phyloP scores from a whole-genome alignment of 2,329 filamentous ascomycete species.

The Aschersonia sp. region DNA sequence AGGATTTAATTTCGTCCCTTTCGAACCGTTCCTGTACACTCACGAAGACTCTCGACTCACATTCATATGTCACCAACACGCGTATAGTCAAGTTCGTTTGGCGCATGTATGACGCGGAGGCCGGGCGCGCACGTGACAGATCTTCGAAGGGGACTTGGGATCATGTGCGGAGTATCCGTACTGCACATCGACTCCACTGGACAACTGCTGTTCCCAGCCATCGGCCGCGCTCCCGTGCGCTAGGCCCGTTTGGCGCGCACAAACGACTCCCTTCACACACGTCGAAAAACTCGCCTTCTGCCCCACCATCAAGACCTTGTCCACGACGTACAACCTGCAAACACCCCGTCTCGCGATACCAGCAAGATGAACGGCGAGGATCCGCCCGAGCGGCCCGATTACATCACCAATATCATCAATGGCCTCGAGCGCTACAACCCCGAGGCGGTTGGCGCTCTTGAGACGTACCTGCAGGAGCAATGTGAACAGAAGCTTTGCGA shows the following conservation, averaged over 20 bases:
- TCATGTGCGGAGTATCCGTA: conserved; percentile 13
- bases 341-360: conserved; percentile 5
- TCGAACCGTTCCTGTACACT: too few relatives aligned
- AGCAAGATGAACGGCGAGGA: conserved; percentile 59
- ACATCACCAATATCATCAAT: conserved; percentile 88
- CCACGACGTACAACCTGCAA: conserved; percentile 11
- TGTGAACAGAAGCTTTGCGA: conserved; percentile 93
- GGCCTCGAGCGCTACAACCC: conserved; percentile 98
- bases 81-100: too few relatives aligned
- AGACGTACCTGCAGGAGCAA: conserved; percentile 88
- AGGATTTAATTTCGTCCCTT: not conserved
- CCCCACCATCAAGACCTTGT: conserved; percentile 24
- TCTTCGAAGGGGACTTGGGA: conserved; percentile 8
- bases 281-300: conserved; percentile 24
- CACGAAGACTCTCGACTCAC: too few relatives aligned
- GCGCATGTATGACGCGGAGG: conserved; percentile 15
- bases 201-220: too few relatives aligned
- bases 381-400: conserved; percentile 79
- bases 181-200: too few relatives aligned
- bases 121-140: too few relatives aligned
- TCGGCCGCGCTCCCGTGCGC: conserved; percentile 5
- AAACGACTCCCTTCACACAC: conserved; percentile 24
- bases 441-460: conserved; percentile 83
- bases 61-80: too few relatives aligned
- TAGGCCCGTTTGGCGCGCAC: conserved; percentile 22